These are phyloP conservation scores for Talaromyces sp. DNA, from an alignment of 2,329 filamentous ascomycete species.

Conservation along the genomic window DNA sequence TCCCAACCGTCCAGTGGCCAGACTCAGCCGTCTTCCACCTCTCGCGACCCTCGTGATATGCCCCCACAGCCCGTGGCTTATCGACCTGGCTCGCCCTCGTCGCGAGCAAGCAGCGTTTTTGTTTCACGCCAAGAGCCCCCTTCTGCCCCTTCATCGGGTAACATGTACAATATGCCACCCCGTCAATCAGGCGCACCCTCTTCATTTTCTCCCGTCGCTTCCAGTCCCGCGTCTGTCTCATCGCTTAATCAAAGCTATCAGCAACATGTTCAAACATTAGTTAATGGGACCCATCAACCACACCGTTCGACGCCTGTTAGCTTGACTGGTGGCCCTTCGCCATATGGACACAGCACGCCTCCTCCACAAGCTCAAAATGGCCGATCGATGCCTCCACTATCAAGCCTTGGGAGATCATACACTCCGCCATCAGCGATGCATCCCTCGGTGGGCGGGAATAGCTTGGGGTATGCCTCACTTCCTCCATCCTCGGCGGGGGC, in stretches of 20 bases:
- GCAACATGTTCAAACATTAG: conserved; percentile 43
- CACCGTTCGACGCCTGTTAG: conserved; percentile 37
- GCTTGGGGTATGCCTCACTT: conserved; percentile 34
- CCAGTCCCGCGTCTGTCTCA: conserved; percentile 26
- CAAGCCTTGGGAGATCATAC: conserved; percentile 40
- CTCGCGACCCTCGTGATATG: conserved; percentile 39
- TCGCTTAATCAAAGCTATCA: conserved; percentile 37
- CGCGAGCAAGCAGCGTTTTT: conserved; percentile 35
- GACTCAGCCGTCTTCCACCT: conserved; percentile 23
- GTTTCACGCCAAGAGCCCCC: conserved; percentile 35
- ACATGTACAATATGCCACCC: conserved; percentile 31
- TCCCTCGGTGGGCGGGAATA: conserved; percentile 29
- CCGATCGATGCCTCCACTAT: conserved; percentile 29
- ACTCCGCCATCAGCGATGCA: conserved; percentile 42
- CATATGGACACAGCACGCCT: conserved; percentile 40
- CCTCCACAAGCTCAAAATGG: conserved; percentile 34
- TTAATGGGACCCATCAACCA: conserved; percentile 37
- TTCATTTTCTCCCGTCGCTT: conserved; percentile 30
- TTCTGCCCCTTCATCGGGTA: conserved; percentile 33
- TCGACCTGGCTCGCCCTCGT: conserved; percentile 33
- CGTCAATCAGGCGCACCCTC: conserved; percentile 30
- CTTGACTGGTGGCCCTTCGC: conserved; percentile 26
- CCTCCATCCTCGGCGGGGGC: conserved; percentile 24
- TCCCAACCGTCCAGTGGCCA: conserved; percentile 32
- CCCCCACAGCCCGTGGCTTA: conserved; percentile 28